Evolutionary conservation across 2,329 filamentous ascomycete genomes (phyloP), one percentile per base, ranked within the genome.

Genomic region (Colletotrichum sp.): DNA sequence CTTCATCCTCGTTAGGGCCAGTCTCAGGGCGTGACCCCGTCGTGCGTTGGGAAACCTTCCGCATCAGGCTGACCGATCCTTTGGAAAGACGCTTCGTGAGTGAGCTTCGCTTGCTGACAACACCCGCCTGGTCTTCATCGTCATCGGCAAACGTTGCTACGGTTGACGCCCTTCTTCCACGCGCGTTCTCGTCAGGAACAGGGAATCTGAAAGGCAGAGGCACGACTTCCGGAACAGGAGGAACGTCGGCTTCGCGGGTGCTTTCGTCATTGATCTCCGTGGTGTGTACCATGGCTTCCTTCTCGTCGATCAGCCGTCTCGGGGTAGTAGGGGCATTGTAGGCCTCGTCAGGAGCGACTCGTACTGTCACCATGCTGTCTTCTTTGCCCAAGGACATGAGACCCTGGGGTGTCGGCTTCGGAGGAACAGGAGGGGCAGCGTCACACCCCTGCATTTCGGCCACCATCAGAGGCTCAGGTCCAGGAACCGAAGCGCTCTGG

Each of bases 81-180:
- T 83, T 84, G 2, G 91, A 92, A 3, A 91, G 81, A 21, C 88
- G 86, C 66, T 89, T 88, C 6, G 86, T 87, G 21, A 88, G 77
- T 5, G 88, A 87, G 16, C 81, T 80, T 26, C 84, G 83, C 68
- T 82, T 84, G 78, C 76, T 76, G 72, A 60, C 78, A 65, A 71
- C 78, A 63, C 21, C 74, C 12, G 77, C 81, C 59, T 69, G 75
- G 13, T 83, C 80, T 13, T 89, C 88, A 32, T 92, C 89, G 32
- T 93, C 89, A 72, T 94, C 93, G 18, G 93, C 93, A 79, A 93
- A 89, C 0, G 94, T 94, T 4, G 93, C 95, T 24, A 95, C 87
- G 3, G 94, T 95, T 4, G 93, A 95, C 32, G 90, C 88, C 18
- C 88, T 87, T 7, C 90, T 86, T 80, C 14, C 77, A 52, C 28